phyloP scores from a whole-genome alignment of 495 filamentous ascomycete species.

The Pseudotulostoma volvatum region DNA sequence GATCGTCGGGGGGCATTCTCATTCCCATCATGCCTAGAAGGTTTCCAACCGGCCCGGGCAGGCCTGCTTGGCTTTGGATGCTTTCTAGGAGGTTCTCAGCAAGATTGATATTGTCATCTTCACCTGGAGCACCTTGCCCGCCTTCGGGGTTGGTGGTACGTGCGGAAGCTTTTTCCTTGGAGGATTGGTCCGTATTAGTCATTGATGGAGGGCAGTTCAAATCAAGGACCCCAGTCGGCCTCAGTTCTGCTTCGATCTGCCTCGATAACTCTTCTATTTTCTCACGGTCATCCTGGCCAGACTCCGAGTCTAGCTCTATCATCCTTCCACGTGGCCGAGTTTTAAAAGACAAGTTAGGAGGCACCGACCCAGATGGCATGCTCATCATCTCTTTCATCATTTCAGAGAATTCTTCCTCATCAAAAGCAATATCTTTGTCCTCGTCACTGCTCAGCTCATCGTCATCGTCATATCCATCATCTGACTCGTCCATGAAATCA shows the following conservation, averaged over 20 bases:
- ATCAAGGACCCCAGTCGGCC: constrained; percentile 54
- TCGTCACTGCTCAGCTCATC: constrained; percentile 40
- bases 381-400: constrained; percentile 98
- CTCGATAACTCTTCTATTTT: constrained; percentile 57
- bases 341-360: constrained; percentile 9
- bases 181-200: constrained; percentile 4
- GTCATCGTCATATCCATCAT: constrained; percentile 43
- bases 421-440: constrained; percentile 61
- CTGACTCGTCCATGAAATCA: constrained; percentile 51
- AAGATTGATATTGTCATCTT: constrained; percentile 61
- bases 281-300: constrained; percentile 43
- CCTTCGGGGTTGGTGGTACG: constrained; percentile 3
- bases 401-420: constrained; percentile 66
- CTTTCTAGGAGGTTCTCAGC: constrained; percentile 84
- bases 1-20: constrained; percentile 60
- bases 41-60: constrained; percentile 73
- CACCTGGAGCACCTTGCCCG: constrained; percentile 14
- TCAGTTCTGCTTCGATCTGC: constrained; percentile 70
- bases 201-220: constrained; percentile 33
- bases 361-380: constrained; percentile 35
- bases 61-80: constrained; percentile 74
- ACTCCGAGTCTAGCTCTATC: constrained; percentile 31
- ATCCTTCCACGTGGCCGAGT: constrained; percentile 18
- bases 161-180: constrained; percentile 12
- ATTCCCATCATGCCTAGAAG: constrained; percentile 74